Percentiles rank a stretch among this genome's conserved stretches.
phyloP scores from a whole-genome alignment of 23 red algal species.

The Gracilariopsis chorda region DNA sequence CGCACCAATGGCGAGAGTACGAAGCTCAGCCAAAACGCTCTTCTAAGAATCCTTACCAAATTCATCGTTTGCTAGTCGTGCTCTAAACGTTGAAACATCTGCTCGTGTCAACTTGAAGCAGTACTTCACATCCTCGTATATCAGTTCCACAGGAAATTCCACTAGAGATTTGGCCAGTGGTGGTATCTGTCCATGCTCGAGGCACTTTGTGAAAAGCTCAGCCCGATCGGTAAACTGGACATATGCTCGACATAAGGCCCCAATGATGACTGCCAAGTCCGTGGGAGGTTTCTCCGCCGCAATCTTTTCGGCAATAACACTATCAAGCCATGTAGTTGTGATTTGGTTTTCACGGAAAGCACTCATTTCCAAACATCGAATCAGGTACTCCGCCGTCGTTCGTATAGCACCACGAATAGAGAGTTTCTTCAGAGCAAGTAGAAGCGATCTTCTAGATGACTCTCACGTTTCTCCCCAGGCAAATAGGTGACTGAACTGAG shows the following conservation, averaged over 20 bases:
- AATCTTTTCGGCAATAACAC: slow-evolving; percentile 62
- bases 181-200: slow-evolving; percentile 85
- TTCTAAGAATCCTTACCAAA: neutral
- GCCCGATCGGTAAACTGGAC: slow-evolving; percentile 12
- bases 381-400: slow-evolving; percentile 85
- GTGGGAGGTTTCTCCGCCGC: slow-evolving; percentile 56
- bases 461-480: slow-evolving; percentile 82
- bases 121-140: slow-evolving; percentile 84
- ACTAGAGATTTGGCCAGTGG: slow-evolving; percentile 46
- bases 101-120: slow-evolving; percentile 52
- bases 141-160: slow-evolving; percentile 72
- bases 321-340: slow-evolving; percentile 81
- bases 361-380: slow-evolving; percentile 62
- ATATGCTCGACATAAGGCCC: slow-evolving; percentile 66
- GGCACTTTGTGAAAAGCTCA: slow-evolving; percentile 42
- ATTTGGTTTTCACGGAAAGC: slow-evolving; percentile 69
- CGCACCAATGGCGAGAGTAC: slow-evolving; percentile 71
- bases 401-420: slow-evolving; percentile 86
- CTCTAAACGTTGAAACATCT: slow-evolving; percentile 55
- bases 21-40: slow-evolving; percentile 47
- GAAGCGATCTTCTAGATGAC: slow-evolving; percentile 57
- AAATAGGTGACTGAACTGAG: slow-evolving; percentile 94
- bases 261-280: slow-evolving; percentile 68
- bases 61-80: neutral
- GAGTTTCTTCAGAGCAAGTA: slow-evolving; percentile 83